Evolutionary conservation across 1,284 basidiomycete genomes (phyloP), one percentile per base, ranked within the genome.

Genomic region (Rhodotorula sp.): DNA sequence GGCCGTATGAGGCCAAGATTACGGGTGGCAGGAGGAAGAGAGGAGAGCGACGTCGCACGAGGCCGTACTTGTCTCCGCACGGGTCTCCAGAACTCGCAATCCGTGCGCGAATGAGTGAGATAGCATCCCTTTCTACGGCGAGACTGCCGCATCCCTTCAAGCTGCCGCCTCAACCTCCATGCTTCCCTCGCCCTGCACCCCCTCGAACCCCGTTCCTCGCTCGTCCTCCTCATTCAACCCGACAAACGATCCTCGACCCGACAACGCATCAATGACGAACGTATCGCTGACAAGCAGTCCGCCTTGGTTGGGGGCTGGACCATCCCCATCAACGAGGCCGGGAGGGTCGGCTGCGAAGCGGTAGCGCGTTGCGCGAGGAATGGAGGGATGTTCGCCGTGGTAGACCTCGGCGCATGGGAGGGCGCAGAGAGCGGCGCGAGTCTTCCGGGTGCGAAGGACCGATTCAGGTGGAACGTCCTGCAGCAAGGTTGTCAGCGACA

Each of bases 251-350:
- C 39, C 39, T 44, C 39, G 39, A 13, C 39, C 39, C 13, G 39
- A 44, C 39, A 44, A 17, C 39, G 39, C 39, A 44, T 44, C 39
- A 17, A 44, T 44, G 13, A 64, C 51, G 48, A 72, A 72, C 52
- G 67, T 72, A 22, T 72, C 71, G 24, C 64, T 51, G 20, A 68
- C 64, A 20, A 72, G 39, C 4, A 53, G 4, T n/a, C 60, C 58
- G 7, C 47, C 64, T 11, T 34, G 27, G 5, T 11, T 30, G 24
- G 9, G n/a, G 8, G 27, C 11, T 27, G 4, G 36, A 6, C 3
- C 51, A 17, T 8, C 29, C 29, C 20, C 44, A 6, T 15, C 3
- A 22, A 7, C 36, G 4, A 24, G 11, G 1, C 5, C 30, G 30
- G 15, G 4, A 24, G 48, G 20, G 9, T 48, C 47, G 27, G 29